Conservation (phyloP, 768 basidiomycete genomes). For the Hemileccinum rubropunctum region DNA sequence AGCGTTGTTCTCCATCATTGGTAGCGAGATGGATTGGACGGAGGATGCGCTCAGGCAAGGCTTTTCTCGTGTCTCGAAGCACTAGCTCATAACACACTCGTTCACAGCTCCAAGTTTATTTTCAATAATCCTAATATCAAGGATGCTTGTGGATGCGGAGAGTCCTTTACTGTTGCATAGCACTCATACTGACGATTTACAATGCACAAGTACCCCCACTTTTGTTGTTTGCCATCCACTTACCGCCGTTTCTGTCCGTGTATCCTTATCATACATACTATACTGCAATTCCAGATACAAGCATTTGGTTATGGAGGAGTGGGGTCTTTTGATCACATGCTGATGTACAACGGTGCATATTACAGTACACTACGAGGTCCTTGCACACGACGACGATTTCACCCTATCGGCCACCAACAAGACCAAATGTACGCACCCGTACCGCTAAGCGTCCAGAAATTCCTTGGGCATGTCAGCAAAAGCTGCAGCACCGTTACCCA, state of each 20-base stretch:
- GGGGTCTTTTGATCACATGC: constrained; percentile 10
- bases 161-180: constrained; percentile 71
- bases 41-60: constrained; percentile 83
- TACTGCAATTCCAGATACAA: constrained; percentile 6
- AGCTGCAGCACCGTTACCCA: constrained; percentile 74
- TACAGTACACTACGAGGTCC: constrained; percentile 17
- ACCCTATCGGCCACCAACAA: not conserved
- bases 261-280: constrained; percentile 28
- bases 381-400: not conserved
- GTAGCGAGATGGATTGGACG: constrained; percentile 98
- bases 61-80: not conserved
- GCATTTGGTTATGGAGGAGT: not conserved
- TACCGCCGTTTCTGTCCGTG: constrained; percentile 13
- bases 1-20: constrained; percentile 96
- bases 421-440: not conserved
- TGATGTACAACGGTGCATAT: constrained; percentile 9
- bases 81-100: constrained; percentile 2
- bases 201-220: constrained; percentile 13
- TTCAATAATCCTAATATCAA: constrained; percentile 93
- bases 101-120: constrained; percentile 67
- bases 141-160: constrained; percentile 93
- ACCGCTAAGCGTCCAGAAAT: constrained; percentile 49
- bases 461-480: constrained; percentile 80
- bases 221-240: not conserved
- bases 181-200: constrained; percentile 7